These are phyloP conservation scores for Yarrowia sp. DNA, from an alignment of 805 yeast species.

Conservation along the genomic window DNA sequence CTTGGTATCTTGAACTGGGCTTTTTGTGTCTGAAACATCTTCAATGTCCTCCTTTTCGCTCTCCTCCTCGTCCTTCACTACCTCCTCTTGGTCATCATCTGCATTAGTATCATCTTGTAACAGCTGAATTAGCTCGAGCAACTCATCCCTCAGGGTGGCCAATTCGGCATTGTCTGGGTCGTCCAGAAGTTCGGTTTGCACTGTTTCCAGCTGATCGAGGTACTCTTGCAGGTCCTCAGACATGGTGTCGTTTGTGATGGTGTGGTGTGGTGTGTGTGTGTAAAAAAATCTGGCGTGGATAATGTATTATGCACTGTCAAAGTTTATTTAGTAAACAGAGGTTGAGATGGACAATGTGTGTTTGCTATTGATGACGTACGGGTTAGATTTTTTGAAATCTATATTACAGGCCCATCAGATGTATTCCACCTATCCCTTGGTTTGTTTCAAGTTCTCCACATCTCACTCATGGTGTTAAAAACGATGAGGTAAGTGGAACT, in stretches of 20 bases:
- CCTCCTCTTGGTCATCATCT: background rate
- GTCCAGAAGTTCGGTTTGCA: slow-evolving; percentile 10
- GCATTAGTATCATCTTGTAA: slow-evolving; percentile 26
- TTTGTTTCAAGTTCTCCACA: too few relatives aligned
- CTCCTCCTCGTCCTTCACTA: background rate
- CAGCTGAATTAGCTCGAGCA: slow-evolving; percentile 23
- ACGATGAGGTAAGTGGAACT: too few relatives aligned
- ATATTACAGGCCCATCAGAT: too few relatives aligned
- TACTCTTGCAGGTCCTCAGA: slow-evolving; percentile 22
- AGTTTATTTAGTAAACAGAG: background rate
- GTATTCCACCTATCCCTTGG: too few relatives aligned
- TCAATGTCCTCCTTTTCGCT: background rate
- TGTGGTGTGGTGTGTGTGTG: background rate
- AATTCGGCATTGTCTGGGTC: slow-evolving; percentile 18
- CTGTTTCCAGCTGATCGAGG: slow-evolving; percentile 26
- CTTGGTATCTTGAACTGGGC: background rate
- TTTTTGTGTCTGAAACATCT: background rate
- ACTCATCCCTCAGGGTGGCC: slow-evolving; percentile 21
- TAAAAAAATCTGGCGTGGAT: slow-evolving; percentile 1
- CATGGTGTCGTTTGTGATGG: background rate
- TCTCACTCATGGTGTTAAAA: too few relatives aligned
- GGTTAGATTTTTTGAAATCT: too few relatives aligned
- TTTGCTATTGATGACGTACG: too few relatives aligned
- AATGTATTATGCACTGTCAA: background rate
- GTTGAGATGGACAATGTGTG: too few relatives aligned